These are phyloP conservation scores for Arachis monticola DNA, from an alignment of 331 rosid genomes.

Conservation along the genomic window DNA sequence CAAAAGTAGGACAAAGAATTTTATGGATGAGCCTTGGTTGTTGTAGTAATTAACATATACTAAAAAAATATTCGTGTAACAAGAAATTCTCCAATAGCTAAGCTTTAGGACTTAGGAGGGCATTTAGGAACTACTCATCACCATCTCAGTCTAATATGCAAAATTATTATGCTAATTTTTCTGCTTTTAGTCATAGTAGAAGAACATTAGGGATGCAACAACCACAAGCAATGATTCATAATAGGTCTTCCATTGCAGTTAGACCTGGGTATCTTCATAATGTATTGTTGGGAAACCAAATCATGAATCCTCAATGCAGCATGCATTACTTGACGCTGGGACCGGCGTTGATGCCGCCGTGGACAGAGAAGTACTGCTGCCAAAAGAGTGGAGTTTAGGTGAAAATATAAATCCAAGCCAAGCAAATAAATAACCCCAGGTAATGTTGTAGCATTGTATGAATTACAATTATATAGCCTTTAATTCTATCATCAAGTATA, in stretches of 20 bases:
- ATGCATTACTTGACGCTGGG: not conserved
- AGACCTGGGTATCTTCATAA: not conserved
- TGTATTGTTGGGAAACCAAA: not conserved
- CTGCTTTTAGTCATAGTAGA: no score
- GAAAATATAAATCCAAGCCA: not conserved
- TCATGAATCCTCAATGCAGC: not conserved
- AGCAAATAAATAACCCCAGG: not conserved
- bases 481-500: no score
- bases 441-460: no score
- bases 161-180: not conserved
- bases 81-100: conserved; percentile 1
- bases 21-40: not conserved
- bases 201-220: not conserved
- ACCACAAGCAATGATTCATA: not conserved
- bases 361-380: not conserved
- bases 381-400: not conserved
- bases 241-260: not conserved
- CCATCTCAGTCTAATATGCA: not conserved
- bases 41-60: no score
- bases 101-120: conserved; percentile 23
- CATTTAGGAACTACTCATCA: not conserved
- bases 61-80: not conserved
- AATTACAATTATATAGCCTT: no score
- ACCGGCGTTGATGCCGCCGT: not conserved
- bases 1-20: not conserved